These are phyloP conservation scores for Populus hybrid DNA, from an alignment of 441 rosid genomes.

Conservation along the genomic window DNA sequence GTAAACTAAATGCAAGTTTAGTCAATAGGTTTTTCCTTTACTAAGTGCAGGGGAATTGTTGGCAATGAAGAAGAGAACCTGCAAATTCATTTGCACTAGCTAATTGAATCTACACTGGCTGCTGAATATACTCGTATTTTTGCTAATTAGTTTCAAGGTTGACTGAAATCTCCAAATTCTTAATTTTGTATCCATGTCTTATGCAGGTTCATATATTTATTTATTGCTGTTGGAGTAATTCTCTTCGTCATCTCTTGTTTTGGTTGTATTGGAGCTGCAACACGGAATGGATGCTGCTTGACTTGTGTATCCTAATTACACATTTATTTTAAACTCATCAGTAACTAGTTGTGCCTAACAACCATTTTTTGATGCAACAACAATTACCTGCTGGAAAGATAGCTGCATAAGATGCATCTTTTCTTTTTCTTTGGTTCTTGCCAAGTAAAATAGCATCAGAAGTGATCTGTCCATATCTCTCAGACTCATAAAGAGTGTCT, in stretches of 20 bases:
- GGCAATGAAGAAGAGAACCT: background rate
- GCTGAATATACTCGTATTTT: background rate
- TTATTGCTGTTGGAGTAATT: constrained; percentile 80
- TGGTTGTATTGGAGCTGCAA: constrained; percentile 78
- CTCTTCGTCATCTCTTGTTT: constrained; percentile 82
- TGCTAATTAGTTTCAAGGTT: background rate
- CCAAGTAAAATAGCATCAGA: background rate
- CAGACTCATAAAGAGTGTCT: background rate
- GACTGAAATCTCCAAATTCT: constrained; percentile 11
- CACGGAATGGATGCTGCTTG: constrained; percentile 92
- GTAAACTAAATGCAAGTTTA: background rate
- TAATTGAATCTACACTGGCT: background rate
- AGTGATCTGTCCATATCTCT: background rate
- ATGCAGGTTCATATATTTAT: constrained; percentile 93
- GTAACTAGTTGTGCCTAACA: background rate
- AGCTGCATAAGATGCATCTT: background rate
- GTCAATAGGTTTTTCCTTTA: background rate
- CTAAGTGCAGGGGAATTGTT: background rate
- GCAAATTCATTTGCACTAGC: background rate
- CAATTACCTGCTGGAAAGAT: constrained; percentile 3
- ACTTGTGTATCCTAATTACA: constrained; percentile 75
- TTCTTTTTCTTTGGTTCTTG: background rate
- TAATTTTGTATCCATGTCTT: constrained; percentile 7
- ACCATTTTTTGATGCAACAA: constrained; percentile 2
- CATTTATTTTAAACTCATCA: constrained; percentile 8